These are phyloP conservation scores for Penicillium fuscoglaucum DNA, from an alignment of 2,329 filamentous ascomycete genomes.

Conservation along the genomic window DNA sequence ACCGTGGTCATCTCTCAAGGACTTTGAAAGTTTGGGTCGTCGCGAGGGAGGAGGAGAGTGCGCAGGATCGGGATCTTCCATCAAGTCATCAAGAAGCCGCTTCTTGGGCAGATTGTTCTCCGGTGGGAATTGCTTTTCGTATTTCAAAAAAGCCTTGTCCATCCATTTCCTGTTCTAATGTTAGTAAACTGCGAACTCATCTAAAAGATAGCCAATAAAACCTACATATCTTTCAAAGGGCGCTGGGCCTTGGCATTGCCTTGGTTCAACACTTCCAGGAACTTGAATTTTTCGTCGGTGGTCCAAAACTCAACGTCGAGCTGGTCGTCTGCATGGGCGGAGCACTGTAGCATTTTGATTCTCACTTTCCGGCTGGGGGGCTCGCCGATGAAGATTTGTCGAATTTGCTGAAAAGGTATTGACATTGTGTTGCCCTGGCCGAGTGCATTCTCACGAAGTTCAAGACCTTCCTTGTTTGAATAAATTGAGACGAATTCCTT, in stretches of 20 bases:
- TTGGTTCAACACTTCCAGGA: conserved; percentile 21
- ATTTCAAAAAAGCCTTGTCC: conserved; percentile 32
- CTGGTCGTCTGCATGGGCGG: conserved; percentile 14
- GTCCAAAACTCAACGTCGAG: conserved; percentile 35
- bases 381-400: conserved; percentile 20
- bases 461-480: conserved; percentile 16
- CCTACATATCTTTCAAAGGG: conserved; percentile 29
- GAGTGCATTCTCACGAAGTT: conserved; percentile 8
- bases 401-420: conserved; percentile 27
- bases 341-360: conserved; percentile 27
- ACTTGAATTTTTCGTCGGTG: conserved; percentile 20
- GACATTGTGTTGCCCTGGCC: neutral
- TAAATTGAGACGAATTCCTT: conserved; percentile 13
- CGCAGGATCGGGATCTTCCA: conserved; percentile 9
- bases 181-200: conserved; percentile 8
- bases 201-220: neutral
- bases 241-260: conserved; percentile 13
- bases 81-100: conserved; percentile 11
- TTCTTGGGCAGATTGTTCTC: conserved; percentile 18
- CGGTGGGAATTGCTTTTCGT: conserved; percentile 11
- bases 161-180: conserved; percentile 33
- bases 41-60: conserved; percentile 22
- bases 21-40: conserved; percentile 32
- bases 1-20: conserved; percentile 27
- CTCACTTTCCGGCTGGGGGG: conserved; percentile 31